These are phyloP conservation scores for Lipomyces sp. DNA, from an alignment of 805 yeast species.

Conservation along the genomic window DNA sequence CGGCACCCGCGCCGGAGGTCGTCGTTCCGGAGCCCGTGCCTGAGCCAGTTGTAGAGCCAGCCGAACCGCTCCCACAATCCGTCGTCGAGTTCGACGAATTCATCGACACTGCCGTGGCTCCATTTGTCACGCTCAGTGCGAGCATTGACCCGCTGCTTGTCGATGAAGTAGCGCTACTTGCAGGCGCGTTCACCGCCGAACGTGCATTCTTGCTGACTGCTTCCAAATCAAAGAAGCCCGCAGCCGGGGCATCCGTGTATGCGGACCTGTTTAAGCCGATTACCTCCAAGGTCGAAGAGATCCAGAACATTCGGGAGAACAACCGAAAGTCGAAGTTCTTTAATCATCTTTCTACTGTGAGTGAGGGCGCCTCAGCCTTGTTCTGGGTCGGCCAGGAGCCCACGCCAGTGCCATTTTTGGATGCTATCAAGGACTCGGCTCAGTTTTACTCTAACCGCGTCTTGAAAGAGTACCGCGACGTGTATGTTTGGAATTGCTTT, in stretches of 20 bases:
- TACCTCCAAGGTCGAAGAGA: conserved; percentile 54
- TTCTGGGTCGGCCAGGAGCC: conserved; percentile 84
- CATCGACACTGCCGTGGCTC: conserved; percentile 51
- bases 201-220: conserved; percentile 59
- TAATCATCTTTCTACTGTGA: conserved; percentile 74
- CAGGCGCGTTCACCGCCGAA: conserved; percentile 57
- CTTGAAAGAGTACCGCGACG: conserved; percentile 75
- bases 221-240: conserved; percentile 62
- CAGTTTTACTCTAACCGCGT: conserved; percentile 93
- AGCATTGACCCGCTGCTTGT: conserved; percentile 57
- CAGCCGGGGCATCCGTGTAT: conserved; percentile 45
- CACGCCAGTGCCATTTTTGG: conserved; percentile 65
- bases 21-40: conserved; percentile 31
- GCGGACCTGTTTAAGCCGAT: conserved; percentile 64
- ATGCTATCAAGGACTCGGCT: conserved; percentile 85
- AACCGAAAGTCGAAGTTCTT: conserved; percentile 64
- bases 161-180: conserved; percentile 44
- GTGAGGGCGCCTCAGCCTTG: conserved; percentile 85
- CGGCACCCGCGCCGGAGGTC: conserved; percentile 22
- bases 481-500: conserved; percentile 26
- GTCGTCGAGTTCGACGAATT: conserved; percentile 49
- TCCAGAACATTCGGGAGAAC: conserved; percentile 65
- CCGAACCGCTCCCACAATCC: conserved; percentile 20
- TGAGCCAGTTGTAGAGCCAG: conserved; percentile 25
- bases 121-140: conserved; percentile 55